Evolutionary conservation across 2,329 filamentous ascomycete genomes (phyloP).

Genomic region (Ophiostoma tasmaniense): DNA sequence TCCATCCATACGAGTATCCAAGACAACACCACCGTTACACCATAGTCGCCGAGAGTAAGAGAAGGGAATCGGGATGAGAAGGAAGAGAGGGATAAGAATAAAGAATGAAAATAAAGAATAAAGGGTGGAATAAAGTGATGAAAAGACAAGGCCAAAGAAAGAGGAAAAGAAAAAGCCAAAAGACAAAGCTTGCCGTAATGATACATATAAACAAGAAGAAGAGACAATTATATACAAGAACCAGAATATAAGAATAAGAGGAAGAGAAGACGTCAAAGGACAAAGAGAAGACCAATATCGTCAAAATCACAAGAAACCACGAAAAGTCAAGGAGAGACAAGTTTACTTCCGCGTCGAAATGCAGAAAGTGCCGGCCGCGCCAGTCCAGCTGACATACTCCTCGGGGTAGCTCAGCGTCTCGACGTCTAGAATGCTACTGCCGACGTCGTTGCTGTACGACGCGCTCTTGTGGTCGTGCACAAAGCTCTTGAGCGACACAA

Average conservation of each 20-base stretch:
- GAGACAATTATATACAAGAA: constrained; percentile 11
- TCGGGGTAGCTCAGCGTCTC: constrained; percentile 54
- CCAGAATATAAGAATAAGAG: background rate
- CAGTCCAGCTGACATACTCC: constrained; percentile 86
- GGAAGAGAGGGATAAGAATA: background rate
- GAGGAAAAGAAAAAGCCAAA: background rate
- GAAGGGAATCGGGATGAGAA: background rate
- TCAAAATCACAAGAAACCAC: no score
- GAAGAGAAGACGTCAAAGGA: background rate
- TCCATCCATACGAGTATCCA: background rate
- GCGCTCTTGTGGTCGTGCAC: constrained; percentile 72
- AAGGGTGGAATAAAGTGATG: background rate
- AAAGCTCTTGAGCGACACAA: constrained; percentile 89
- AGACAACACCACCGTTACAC: background rate
- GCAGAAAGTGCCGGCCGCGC: constrained; percentile 74
- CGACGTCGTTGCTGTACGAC: constrained; percentile 69
- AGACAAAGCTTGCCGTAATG: background rate
- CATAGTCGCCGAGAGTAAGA: no score
- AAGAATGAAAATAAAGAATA: background rate
- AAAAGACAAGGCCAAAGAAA: background rate
- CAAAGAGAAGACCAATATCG: no score
- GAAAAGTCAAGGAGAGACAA: background rate
- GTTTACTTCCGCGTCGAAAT: constrained; percentile 68
- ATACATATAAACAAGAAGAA: background rate
- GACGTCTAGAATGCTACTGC: constrained; percentile 72